Evolutionary conservation across 2,329 filamentous ascomycete species (phyloP).

Genomic region (Byssochlamys sp.): DNA sequence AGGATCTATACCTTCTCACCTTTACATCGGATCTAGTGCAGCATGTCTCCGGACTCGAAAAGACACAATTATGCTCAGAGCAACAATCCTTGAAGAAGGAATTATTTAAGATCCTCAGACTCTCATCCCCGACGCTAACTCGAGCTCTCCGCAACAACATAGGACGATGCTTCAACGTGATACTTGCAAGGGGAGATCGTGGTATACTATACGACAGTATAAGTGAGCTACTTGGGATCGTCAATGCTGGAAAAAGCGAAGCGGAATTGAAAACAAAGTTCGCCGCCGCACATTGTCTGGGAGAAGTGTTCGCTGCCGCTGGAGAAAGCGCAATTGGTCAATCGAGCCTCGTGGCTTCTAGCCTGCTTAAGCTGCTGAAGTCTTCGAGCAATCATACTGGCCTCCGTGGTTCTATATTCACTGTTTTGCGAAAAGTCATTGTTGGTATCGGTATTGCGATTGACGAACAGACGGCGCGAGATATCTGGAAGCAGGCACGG

Average conservation of each 20-base stretch:
- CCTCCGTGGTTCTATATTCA: slow-evolving; percentile 67
- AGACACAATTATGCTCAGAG: slow-evolving; percentile 74
- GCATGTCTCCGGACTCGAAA: slow-evolving; percentile 61
- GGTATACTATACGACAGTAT: slow-evolving; percentile 91
- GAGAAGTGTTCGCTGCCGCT: slow-evolving; percentile 80
- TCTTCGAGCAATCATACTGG: slow-evolving; percentile 69
- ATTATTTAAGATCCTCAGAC: slow-evolving; percentile 81
- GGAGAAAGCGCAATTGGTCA: slow-evolving; percentile 85
- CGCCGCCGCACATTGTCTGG: slow-evolving; percentile 76
- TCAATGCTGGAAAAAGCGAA: slow-evolving; percentile 67
- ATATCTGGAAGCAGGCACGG: slow-evolving; percentile 86
- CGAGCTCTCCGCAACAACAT: slow-evolving; percentile 84
- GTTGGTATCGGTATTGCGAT: slow-evolving; percentile 65
- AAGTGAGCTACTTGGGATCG: slow-evolving; percentile 68
- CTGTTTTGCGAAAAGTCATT: slow-evolving; percentile 64
- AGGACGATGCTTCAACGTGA: slow-evolving; percentile 69
- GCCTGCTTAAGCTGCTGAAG: slow-evolving; percentile 71
- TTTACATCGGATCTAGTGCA: slow-evolving; percentile 75
- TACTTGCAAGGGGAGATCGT: slow-evolving; percentile 76
- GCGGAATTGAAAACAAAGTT: slow-evolving; percentile 71
- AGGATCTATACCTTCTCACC: slow-evolving; percentile 84
- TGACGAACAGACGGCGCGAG: slow-evolving; percentile 76
- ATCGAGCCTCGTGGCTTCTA: slow-evolving; percentile 62
- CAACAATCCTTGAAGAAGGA: slow-evolving; percentile 90
- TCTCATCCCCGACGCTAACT: slow-evolving; percentile 70